phyloP scores from a whole-genome alignment of 225 moss, liverwort and hornwort species.

The Physcomitrium patens region DNA sequence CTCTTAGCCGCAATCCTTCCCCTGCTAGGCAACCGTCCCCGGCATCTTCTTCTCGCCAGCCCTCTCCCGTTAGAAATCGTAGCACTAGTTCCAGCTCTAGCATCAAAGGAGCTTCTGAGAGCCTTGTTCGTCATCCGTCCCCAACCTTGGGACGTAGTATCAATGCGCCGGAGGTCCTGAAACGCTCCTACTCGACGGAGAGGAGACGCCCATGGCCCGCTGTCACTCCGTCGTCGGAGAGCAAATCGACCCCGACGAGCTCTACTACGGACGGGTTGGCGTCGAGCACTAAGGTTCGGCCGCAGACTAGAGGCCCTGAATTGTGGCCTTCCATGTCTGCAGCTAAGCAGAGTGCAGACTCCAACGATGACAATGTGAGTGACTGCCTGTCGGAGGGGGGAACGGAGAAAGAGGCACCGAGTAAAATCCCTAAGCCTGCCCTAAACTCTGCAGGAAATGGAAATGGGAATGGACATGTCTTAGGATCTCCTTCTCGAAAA shows the following conservation, averaged over 20 bases:
- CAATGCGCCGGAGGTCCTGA: slow-evolving; percentile 53
- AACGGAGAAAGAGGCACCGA: slow-evolving; percentile 47
- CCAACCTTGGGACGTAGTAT: slow-evolving; percentile 82
- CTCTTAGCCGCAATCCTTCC: slow-evolving; percentile 53
- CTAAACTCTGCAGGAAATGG: slow-evolving; percentile 84
- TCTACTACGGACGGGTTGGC: slow-evolving; percentile 31
- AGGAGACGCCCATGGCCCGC: slow-evolving; percentile 90
- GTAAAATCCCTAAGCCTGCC: slow-evolving; percentile 56
- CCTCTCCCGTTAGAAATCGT: slow-evolving; percentile 54
- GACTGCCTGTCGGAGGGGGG: slow-evolving; percentile 38
- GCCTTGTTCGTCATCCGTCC: slow-evolving; percentile 82
- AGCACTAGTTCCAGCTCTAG: slow-evolving; percentile 28
- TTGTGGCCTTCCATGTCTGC: slow-evolving; percentile 67
- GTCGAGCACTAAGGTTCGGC: slow-evolving; percentile 32
- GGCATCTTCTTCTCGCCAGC: no score
- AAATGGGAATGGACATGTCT: slow-evolving; percentile 30
- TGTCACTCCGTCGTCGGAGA: slow-evolving; percentile 38
- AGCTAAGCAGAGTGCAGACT: slow-evolving; percentile 42
- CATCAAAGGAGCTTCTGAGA: slow-evolving; percentile 24
- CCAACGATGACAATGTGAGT: slow-evolving; percentile 36
- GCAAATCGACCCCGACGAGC: slow-evolving; percentile 39
- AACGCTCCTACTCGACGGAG: slow-evolving; percentile 90
- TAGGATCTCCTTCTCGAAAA: slow-evolving; percentile 63
- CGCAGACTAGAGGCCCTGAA: slow-evolving; percentile 51
- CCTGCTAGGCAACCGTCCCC: slow-evolving; percentile 52